Percentiles rank a stretch among this genome's conserved stretches.
Conservation (phyloP, 2,329 filamentous ascomycete genomes). For the Aureobasidium sp. region DNA sequence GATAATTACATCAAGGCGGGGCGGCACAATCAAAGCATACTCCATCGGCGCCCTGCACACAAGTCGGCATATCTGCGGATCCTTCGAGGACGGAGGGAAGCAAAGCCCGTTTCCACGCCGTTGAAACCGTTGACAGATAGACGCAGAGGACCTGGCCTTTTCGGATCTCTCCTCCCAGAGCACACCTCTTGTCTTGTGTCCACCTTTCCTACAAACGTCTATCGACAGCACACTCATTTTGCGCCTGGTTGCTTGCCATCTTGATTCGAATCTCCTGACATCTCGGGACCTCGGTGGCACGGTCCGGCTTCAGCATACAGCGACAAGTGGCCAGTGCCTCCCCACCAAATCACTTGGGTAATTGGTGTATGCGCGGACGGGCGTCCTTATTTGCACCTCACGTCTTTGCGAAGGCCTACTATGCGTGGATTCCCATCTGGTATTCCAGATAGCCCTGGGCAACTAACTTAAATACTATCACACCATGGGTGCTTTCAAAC, state of each 20-base stretch:
- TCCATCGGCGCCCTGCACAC: neutral
- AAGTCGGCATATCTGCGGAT: conserved; percentile 7
- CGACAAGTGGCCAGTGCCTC: conserved; percentile 12
- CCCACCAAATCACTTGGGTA: conserved; percentile 9
- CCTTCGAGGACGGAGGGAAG: neutral
- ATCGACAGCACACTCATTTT: conserved; percentile 3
- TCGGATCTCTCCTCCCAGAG: neutral
- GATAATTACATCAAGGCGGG: conserved; percentile 8
- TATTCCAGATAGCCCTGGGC: conserved; percentile 2
- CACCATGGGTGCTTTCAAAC: neutral
- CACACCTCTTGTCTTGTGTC: neutral
- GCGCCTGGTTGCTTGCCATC: neutral
- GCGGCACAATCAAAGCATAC: conserved; percentile 2
- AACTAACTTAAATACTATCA: neutral
- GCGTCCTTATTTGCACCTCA: conserved; percentile 11
- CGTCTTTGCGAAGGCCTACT: conserved; percentile 5
- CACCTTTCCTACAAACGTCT: neutral
- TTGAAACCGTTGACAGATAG: conserved; percentile 9
- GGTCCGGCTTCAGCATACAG: neutral
- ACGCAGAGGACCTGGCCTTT: neutral
- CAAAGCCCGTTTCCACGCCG: conserved; percentile 3
- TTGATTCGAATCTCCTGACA: neutral
- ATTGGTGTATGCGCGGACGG: conserved; percentile 12
- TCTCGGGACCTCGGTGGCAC: neutral
- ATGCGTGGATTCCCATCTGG: neutral